These are phyloP conservation scores for Eucalyptus melliodora DNA, from an alignment of 345 rosid species.

Conservation along the genomic window DNA sequence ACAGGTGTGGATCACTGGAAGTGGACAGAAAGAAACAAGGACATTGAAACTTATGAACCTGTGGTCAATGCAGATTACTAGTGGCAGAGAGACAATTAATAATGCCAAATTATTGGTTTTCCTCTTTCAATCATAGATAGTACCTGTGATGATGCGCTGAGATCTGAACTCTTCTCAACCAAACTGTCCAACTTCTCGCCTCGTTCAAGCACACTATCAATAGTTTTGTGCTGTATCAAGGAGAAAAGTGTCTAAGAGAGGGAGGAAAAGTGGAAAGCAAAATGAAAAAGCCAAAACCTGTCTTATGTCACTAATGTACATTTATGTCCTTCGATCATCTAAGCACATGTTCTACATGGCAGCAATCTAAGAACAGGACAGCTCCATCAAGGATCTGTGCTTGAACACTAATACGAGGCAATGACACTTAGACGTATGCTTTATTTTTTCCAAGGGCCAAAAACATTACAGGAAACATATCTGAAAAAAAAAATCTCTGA, in stretches of 20 bases:
- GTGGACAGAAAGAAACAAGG: not conserved
- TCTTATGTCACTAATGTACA: not conserved
- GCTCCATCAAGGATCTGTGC: not conserved
- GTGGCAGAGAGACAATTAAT: not conserved
- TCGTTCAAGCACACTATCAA: conserved; percentile 90
- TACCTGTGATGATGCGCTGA: conserved; percentile 96
- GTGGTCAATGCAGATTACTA: not conserved
- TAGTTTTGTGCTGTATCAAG: conserved; percentile 70
- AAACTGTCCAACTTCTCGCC: conserved; percentile 95
- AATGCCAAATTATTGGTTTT: not conserved
- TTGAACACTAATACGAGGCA: not conserved
- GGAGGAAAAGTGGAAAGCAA: not conserved
- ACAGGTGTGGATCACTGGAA: not conserved
- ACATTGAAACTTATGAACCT: not conserved
- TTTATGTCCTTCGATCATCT: not conserved
- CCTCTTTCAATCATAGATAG: not conserved
- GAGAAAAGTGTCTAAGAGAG: not conserved
- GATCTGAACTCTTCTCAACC: conserved; percentile 96
- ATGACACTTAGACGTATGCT: not conserved
- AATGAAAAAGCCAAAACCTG: not conserved
- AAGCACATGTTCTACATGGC: not conserved
- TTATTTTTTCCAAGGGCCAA: not conserved
- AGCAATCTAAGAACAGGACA: not conserved
- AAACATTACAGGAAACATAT: not conserved
- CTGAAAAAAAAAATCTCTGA: not conserved